Percentiles rank a stretch among this genome's conserved stretches.
Evolutionary conservation across 2,329 filamentous ascomycete genomes (phyloP).

Genomic region (Fusarium drepaniforme): DNA sequence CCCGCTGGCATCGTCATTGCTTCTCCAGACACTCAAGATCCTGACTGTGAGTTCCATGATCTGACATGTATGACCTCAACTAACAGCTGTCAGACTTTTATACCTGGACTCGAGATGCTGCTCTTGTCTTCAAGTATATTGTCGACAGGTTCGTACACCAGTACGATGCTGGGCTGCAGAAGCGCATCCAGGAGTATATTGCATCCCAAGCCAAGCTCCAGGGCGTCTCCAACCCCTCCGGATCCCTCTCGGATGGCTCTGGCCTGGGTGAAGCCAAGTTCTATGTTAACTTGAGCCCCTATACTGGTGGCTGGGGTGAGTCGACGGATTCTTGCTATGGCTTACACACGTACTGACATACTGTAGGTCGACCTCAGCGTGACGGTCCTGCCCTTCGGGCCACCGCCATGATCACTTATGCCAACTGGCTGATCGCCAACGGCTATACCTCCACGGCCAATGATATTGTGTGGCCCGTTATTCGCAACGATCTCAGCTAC

Average conservation of each 20-base stretch:
- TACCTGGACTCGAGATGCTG: slow-evolving; percentile 83
- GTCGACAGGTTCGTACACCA: slow-evolving; percentile 73
- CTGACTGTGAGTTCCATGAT: slow-evolving; percentile 63
- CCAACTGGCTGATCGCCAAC: slow-evolving; percentile 77
- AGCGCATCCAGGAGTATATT: slow-evolving; percentile 76
- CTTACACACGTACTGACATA: slow-evolving; percentile 15
- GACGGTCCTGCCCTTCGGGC: slow-evolving; percentile 84
- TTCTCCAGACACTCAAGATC: slow-evolving; percentile 64
- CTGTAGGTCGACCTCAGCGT: slow-evolving; percentile 75
- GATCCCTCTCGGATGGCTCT: slow-evolving; percentile 62
- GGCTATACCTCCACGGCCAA: slow-evolving; percentile 70
- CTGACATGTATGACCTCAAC: not conserved
- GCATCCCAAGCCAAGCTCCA: slow-evolving; percentile 75
- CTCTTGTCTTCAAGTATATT: slow-evolving; percentile 76
- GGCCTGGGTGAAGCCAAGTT: slow-evolving; percentile 82
- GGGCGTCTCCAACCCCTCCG: slow-evolving; percentile 76
- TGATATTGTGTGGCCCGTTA: slow-evolving; percentile 76
- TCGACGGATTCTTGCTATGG: not conserved
- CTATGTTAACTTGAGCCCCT: slow-evolving; percentile 72
- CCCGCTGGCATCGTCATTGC: slow-evolving; percentile 67
- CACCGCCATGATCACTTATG: slow-evolving; percentile 78
- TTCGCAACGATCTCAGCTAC: slow-evolving; percentile 82
- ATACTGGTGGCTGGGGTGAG: slow-evolving; percentile 75
- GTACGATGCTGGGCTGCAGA: slow-evolving; percentile 70
- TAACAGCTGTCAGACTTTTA: slow-evolving; percentile 71